Evolutionary conservation across 2,329 filamentous ascomycete genomes (phyloP), one percentile per base, ranked within the genome.

Genomic region (Hypoxylon sp.): DNA sequence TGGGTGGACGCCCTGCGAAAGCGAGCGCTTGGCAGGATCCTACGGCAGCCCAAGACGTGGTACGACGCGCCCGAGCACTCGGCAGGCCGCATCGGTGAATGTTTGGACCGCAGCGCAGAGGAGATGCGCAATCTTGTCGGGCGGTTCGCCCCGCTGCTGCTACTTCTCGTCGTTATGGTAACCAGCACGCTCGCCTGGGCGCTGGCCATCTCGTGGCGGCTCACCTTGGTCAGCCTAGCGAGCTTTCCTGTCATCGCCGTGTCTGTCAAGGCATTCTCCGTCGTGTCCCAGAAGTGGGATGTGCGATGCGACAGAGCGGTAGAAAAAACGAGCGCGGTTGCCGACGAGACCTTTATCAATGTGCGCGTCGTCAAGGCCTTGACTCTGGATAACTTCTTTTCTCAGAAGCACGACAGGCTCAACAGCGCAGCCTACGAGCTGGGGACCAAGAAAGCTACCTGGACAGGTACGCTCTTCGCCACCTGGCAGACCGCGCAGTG

Each of bases 61-160:
- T 96, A 96, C 66, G 88, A 92, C 62, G 78, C 81, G 46, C 80
- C 88, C 1, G 79, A 80, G 27, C 90, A 95, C 71, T 84, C 82
- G 0, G 77, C 88, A 0, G 78, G 80, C 0, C 79, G 81, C 1
- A 80, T 98, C 37, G 86, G 82, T 0, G 87, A 91, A 58, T 88
- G 83, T 40, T 81, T 98, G 0, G 91, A 96, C 67, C 84, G 89
- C 13, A 90, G 91, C 67, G 90, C 89, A 0, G 92, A 98, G 71
- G 92, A 97, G 70, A 93, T 95, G 84, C 84, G 90, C 7, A 92
- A 91, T 65, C 77, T 98, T 0, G 81, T 96, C 0, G 89, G 90
- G 1, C 84, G 89, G 1, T 96, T 97, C 68, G 81, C 88, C 0
- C 88, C 89, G 1, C 85, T 89, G 49, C 73, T 89, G 0, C 79